A percentile compares a stretch with the other conserved stretches of the same genome.
phyloP scores from a whole-genome alignment of 345 rosid genomes.

The Eucalyptus polyanthemos region DNA sequence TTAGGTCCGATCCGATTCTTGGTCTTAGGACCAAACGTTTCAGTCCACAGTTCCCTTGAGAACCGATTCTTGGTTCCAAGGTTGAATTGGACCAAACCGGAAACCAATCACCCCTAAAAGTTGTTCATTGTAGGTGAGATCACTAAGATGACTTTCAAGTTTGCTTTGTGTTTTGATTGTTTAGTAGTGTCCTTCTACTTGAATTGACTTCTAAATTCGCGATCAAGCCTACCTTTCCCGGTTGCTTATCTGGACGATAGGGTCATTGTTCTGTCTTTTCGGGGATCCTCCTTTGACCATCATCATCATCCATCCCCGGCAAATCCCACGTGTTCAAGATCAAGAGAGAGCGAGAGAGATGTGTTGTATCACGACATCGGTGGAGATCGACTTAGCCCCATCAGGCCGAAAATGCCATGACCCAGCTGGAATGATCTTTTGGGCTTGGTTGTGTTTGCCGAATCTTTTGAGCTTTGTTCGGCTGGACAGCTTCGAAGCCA shows the following conservation, averaged over 20 bases:
- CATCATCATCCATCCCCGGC: background rate
- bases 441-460: background rate
- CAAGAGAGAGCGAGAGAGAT: background rate
- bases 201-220: background rate
- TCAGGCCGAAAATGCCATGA: background rate
- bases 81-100: accelerated
- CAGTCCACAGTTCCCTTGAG: too few species aligned
- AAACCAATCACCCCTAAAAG: background rate
- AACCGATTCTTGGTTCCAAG: too few species aligned
- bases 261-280: background rate
- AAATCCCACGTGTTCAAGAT: too few species aligned
- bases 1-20: too few species aligned
- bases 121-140: background rate
- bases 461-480: background rate
- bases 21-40: too few species aligned
- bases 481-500: background rate
- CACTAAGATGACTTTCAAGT: background rate
- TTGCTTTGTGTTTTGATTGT: background rate
- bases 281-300: background rate
- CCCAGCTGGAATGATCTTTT: background rate
- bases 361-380: background rate
- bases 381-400: background rate
- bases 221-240: background rate
- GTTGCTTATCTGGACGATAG: background rate
- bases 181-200: background rate